Percentiles rank a stretch among this genome's conserved stretches.
phyloP scores from a whole-genome alignment of 2,329 filamentous ascomycete species.

The Clonostachys byssicola region DNA sequence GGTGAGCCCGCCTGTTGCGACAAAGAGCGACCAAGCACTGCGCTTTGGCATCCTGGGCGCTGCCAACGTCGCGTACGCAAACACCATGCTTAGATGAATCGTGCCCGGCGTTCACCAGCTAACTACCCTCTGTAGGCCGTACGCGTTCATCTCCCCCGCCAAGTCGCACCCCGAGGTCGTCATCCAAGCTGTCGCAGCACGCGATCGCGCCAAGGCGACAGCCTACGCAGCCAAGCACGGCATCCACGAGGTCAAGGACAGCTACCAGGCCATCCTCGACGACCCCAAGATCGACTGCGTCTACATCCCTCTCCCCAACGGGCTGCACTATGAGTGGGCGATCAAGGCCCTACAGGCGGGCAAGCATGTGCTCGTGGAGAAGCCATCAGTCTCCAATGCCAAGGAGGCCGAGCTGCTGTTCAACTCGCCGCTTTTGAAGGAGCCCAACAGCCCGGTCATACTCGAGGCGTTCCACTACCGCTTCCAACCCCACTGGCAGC shows the following conservation, averaged over 20 bases:
- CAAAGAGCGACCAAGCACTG: slow-evolving; percentile 15
- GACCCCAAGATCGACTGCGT: slow-evolving; percentile 36
- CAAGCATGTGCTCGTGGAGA: slow-evolving; percentile 51
- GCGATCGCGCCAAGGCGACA: slow-evolving; percentile 39
- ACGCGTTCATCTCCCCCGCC: slow-evolving; percentile 41
- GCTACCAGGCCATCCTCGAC: slow-evolving; percentile 34
- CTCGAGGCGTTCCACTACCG: slow-evolving; percentile 49
- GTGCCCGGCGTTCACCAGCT: neutral
- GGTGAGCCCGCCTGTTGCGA: neutral
- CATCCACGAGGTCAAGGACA: slow-evolving; percentile 42
- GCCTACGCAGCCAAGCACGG: slow-evolving; percentile 44
- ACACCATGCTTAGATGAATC: neutral
- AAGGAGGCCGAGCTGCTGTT: slow-evolving; percentile 40
- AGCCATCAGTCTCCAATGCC: slow-evolving; percentile 41
- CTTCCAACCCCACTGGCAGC: slow-evolving; percentile 43
- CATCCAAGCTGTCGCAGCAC: slow-evolving; percentile 45
- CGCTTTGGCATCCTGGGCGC: slow-evolving; percentile 35
- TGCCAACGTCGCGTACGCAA: slow-evolving; percentile 27
- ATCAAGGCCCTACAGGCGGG: slow-evolving; percentile 34
- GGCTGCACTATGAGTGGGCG: slow-evolving; percentile 37
- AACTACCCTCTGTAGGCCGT: slow-evolving; percentile 17
- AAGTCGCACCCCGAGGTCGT: slow-evolving; percentile 48
- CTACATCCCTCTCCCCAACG: slow-evolving; percentile 40
- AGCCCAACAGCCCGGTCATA: slow-evolving; percentile 33
- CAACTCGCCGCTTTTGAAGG: slow-evolving; percentile 21